A percentile compares a stretch with the other conserved stretches of the same genome.
Evolutionary conservation across 164 flowering plant genomes (phyloP).

Genomic region (Annona squamosa): DNA sequence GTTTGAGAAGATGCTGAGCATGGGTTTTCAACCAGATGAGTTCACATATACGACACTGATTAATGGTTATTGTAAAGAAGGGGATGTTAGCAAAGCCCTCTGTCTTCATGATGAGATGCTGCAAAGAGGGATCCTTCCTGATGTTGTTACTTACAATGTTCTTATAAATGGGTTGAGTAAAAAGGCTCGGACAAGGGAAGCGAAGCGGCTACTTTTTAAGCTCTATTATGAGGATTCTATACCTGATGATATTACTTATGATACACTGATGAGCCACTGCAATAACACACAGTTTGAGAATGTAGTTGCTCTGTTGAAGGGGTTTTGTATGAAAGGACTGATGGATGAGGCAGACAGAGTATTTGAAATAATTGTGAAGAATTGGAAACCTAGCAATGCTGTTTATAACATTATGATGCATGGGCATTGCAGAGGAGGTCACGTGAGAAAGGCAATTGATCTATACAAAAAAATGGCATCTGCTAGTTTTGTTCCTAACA

Average conservation of each 20-base stretch:
- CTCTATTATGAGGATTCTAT: slow-evolving; percentile 55
- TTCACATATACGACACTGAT: slow-evolving; percentile 69
- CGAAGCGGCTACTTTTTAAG: slow-evolving; percentile 59
- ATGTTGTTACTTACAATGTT: slow-evolving; percentile 77
- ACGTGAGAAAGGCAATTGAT: slow-evolving; percentile 43
- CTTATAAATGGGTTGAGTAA: slow-evolving; percentile 74
- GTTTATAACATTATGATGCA: slow-evolving; percentile 71
- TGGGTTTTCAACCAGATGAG: slow-evolving; percentile 65
- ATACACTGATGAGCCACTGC: slow-evolving; percentile 58
- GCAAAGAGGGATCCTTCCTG: slow-evolving; percentile 62
- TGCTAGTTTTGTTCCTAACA: slow-evolving; percentile 48
- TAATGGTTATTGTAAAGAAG: slow-evolving; percentile 63
- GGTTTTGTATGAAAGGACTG: slow-evolving; percentile 85
- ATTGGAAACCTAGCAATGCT: slow-evolving; percentile 44
- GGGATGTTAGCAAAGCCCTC: slow-evolving; percentile 52
- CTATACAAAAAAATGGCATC: slow-evolving; percentile 57
- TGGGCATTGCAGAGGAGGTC: slow-evolving; percentile 66
- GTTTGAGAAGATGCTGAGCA: slow-evolving; percentile 54
- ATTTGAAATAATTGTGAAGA: slow-evolving; percentile 42
- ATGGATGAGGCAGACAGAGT: slow-evolving; percentile 78
- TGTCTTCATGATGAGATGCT: slow-evolving; percentile 71
- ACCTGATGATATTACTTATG: slow-evolving; percentile 54
- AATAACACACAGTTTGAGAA: slow-evolving; percentile 39
- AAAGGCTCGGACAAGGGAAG: slow-evolving; percentile 71
- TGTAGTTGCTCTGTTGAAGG: slow-evolving; percentile 60